These are phyloP conservation scores for Betula pendula DNA, from an alignment of 306 rosid genomes.

Conservation along the genomic window DNA sequence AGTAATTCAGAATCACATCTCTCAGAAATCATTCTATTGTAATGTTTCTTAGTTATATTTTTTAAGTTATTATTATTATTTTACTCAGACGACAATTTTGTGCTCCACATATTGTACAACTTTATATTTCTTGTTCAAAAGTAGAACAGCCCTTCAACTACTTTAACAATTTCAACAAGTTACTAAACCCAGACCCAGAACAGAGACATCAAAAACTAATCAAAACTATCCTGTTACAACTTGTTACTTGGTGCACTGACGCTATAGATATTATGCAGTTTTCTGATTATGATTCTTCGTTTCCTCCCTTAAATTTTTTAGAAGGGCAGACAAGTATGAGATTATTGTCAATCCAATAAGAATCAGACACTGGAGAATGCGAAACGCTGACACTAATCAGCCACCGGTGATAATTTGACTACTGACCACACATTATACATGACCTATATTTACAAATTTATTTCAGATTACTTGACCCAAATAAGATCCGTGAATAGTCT, in stretches of 20 bases:
- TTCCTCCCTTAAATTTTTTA: not conserved
- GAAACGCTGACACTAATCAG: not conserved
- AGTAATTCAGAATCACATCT: too few relatives aligned
- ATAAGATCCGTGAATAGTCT: not conserved
- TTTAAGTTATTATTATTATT: too few relatives aligned
- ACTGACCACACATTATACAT: not conserved
- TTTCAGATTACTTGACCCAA: too few relatives aligned
- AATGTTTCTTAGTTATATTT: too few relatives aligned
- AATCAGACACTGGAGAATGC: not conserved
- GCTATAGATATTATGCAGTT: not conserved
- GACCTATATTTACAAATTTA: not conserved
- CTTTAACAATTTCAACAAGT: not conserved
- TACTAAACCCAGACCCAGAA: not conserved
- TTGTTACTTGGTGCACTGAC: not conserved
- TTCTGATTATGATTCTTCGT: not conserved
- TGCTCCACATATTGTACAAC: too few relatives aligned
- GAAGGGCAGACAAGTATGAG: not conserved
- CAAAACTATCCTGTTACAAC: not conserved
- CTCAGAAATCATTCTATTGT: too few relatives aligned
- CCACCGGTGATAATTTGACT: not conserved
- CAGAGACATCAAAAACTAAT: not conserved
- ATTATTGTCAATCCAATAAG: not conserved
- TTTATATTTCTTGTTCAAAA: not conserved
- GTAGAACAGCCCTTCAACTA: not conserved
- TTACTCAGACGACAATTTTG: too few relatives aligned